Percentiles rank a stretch among this genome's conserved stretches.
These are phyloP conservation scores for Eimeria acervulina DNA, from an alignment of 169 alveolate species.

Conservation along the genomic window DNA sequence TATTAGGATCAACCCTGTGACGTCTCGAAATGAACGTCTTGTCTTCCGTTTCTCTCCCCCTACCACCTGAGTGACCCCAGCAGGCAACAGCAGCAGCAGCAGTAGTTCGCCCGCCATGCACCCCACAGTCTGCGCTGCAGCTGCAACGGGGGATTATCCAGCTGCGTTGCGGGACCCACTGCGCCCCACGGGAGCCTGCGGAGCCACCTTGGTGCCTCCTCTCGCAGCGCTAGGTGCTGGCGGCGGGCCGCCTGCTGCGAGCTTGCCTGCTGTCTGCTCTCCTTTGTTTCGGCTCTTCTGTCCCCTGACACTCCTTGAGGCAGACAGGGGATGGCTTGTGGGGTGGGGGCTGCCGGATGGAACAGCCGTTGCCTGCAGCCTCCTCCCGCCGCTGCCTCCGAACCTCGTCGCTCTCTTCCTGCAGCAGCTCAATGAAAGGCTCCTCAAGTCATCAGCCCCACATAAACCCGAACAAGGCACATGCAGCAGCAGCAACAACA, in stretches of 20 bases:
- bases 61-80: constrained; percentile 34
- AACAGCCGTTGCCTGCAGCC: constrained; percentile 64
- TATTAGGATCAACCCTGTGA: background rate
- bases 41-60: background rate
- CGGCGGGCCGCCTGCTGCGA: background rate
- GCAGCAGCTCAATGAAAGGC: constrained; percentile 57
- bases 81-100: constrained; percentile 26
- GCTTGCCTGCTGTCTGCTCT: background rate
- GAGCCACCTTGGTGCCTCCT: background rate
- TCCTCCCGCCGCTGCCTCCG: constrained; percentile 62
- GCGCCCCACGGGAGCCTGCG: background rate
- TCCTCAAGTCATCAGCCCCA: constrained; percentile 12
- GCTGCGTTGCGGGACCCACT: background rate
- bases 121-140: constrained; percentile 13
- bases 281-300: constrained; percentile 54
- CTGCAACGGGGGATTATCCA: constrained; percentile 26
- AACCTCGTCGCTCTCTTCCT: constrained; percentile 43
- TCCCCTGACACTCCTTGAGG: constrained; percentile 71
- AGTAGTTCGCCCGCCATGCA: constrained; percentile 24
- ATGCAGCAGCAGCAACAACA: background rate
- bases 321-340: constrained; percentile 75
- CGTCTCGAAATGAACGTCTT: background rate
- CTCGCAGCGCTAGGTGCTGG: background rate
- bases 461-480: background rate
- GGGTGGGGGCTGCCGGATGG: constrained; percentile 76